Percentiles rank a stretch among this genome's conserved stretches.
phyloP scores from a whole-genome alignment of 148 eudicot species.

The Silene conica region DNA sequence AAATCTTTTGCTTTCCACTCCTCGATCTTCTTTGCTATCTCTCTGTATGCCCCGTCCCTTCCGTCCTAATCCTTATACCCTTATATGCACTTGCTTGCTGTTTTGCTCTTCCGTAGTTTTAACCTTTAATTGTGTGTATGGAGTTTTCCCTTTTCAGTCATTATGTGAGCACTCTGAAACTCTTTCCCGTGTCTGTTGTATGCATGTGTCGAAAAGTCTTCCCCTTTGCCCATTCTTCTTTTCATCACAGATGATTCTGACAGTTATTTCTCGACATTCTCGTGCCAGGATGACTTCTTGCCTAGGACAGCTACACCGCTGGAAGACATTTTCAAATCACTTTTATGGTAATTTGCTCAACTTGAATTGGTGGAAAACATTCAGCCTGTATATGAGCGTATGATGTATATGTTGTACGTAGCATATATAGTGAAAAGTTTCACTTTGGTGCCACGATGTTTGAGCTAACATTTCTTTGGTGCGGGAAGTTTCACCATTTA shows the following conservation, averaged over 20 bases:
- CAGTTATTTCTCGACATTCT: slow-evolving; percentile 2
- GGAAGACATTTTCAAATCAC: slow-evolving; percentile 94
- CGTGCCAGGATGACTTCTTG: slow-evolving; percentile 89
- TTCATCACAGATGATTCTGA: slow-evolving; percentile 12
- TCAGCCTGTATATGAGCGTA: not conserved
- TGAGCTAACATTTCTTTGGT: not conserved
- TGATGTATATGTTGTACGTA: not conserved
- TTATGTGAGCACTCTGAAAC: not conserved
- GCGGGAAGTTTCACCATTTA: not conserved
- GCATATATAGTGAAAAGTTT: not conserved
- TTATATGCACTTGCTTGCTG: no score
- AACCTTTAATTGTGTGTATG: not conserved
- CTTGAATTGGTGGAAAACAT: not conserved
- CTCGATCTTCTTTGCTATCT: not conserved
- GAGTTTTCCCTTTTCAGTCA: not conserved
- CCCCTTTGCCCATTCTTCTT: not conserved
- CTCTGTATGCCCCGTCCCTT: not conserved
- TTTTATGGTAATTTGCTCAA: slow-evolving; percentile 62
- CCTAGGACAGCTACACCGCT: slow-evolving; percentile 97
- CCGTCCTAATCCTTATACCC: not conserved
- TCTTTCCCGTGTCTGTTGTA: no score
- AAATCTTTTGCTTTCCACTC: no score
- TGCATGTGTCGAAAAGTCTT: not conserved
- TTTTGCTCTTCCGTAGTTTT: no score
- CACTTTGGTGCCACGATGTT: not conserved